phyloP scores from a whole-genome alignment of 257 asterid species.

The Euphrasia confusa region DNA sequence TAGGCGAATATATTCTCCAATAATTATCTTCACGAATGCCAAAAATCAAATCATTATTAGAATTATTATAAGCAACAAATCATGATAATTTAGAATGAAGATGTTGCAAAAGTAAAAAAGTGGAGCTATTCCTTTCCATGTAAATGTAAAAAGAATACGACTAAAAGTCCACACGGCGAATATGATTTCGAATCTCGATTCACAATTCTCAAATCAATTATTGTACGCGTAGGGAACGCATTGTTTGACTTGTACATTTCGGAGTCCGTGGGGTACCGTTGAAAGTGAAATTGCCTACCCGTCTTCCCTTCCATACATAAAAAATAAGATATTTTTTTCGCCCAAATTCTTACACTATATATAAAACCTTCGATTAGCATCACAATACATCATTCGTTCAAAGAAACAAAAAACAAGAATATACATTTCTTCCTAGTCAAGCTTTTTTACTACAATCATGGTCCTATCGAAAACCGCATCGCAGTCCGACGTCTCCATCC shows the following conservation, averaged over 20 bases:
- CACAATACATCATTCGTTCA: neutral
- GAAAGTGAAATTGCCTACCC: neutral
- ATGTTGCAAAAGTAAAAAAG: no score
- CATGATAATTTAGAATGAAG: no score
- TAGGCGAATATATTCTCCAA: no score
- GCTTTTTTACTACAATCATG: conserved; percentile 29
- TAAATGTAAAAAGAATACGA: conserved; percentile 34
- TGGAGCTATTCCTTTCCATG: no score
- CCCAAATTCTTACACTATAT: neutral
- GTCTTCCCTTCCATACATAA: neutral
- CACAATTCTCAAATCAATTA: no score
- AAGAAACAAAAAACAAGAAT: neutral
- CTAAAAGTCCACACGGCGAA: no score
- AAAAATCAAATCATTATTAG: no score
- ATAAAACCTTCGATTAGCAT: neutral
- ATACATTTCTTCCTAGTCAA: neutral
- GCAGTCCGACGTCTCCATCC: conserved; percentile 45
- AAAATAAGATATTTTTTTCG: no score
- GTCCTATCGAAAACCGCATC: conserved; percentile 51
- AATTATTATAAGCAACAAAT: no score
- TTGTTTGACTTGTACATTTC: neutral
- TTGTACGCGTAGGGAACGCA: neutral
- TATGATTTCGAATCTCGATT: no score
- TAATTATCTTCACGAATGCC: no score
- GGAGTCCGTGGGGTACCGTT: neutral